Evolutionary conservation across 2,329 filamentous ascomycete species (phyloP).

Genomic region (Aspergillus sp.): DNA sequence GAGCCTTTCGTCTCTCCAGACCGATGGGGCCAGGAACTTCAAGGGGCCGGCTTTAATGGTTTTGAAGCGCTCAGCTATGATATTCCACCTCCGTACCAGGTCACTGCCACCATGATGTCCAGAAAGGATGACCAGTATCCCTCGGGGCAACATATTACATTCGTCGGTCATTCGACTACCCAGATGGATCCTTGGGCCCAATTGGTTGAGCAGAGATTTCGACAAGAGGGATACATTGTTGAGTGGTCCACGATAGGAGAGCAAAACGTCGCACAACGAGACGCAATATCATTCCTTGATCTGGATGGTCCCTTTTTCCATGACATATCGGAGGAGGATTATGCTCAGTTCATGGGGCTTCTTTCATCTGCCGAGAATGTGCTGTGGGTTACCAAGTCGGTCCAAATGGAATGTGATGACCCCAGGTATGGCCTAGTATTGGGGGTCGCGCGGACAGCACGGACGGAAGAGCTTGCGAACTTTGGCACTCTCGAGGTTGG

Average conservation of each 20-base stretch:
- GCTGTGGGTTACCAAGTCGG: slow-evolving; percentile 5
- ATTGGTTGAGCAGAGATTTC: slow-evolving; percentile 4
- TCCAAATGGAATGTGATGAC: slow-evolving; percentile 6
- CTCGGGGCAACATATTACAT: neutral
- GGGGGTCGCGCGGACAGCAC: slow-evolving; percentile 7
- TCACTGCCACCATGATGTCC: slow-evolving; percentile 7
- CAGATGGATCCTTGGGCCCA: slow-evolving; percentile 1
- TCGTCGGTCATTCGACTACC: neutral
- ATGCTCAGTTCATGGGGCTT: slow-evolving; percentile 1
- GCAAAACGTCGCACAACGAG: neutral
- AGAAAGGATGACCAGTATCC: neutral
- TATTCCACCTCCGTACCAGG: slow-evolving; percentile 5
- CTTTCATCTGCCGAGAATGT: neutral
- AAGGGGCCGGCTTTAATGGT: slow-evolving; percentile 12
- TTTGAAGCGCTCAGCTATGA: slow-evolving; percentile 6
- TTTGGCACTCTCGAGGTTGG: slow-evolving; percentile 9
- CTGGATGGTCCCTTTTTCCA: slow-evolving; percentile 7
- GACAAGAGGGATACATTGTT: slow-evolving; percentile 1
- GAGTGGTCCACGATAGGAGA: slow-evolving; percentile 2
- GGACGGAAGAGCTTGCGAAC: slow-evolving; percentile 5
- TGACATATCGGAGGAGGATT: slow-evolving; percentile 3
- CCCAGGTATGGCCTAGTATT: slow-evolving; percentile 6
- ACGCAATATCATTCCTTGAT: slow-evolving; percentile 9
- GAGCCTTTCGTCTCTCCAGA: slow-evolving; percentile 11
- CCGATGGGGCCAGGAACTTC: slow-evolving; percentile 11